Evolutionary conservation across 2,329 filamentous ascomycete species (phyloP).

Genomic region (Xylaria sp.): DNA sequence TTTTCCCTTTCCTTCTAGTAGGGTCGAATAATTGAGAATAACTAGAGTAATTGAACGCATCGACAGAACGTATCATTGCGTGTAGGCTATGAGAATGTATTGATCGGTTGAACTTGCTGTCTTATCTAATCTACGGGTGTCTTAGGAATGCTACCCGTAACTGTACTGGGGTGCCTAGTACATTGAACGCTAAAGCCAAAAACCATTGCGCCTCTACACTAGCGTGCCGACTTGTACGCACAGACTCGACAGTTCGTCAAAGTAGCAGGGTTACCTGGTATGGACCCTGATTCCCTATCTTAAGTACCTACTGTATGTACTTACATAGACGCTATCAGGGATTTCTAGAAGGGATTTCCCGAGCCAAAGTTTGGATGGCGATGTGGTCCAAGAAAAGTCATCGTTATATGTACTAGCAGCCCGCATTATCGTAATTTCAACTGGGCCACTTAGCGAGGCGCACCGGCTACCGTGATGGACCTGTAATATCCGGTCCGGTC

Average conservation of each 20-base stretch:
- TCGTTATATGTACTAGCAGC: slow-evolving; percentile 4
- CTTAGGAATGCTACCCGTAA: slow-evolving; percentile 15
- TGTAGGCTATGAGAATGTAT: neutral
- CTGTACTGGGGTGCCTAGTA: neutral
- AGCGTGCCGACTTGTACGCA: slow-evolving; percentile 5
- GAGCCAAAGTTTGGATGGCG: slow-evolving; percentile 17
- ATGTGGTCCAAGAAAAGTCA: slow-evolving; percentile 1
- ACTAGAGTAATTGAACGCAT: too few species aligned
- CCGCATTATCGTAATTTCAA: slow-evolving; percentile 26
- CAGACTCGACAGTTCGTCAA: slow-evolving; percentile 27
- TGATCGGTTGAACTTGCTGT: neutral
- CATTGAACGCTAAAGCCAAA: neutral
- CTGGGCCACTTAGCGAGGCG: slow-evolving; percentile 31
- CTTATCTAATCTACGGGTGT: slow-evolving; percentile 12
- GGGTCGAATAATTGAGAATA: too few species aligned
- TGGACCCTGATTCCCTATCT: slow-evolving; percentile 26
- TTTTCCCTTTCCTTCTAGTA: too few species aligned
- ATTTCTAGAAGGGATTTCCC: slow-evolving; percentile 28
- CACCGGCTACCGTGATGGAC: slow-evolving; percentile 21
- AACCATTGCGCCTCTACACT: neutral
- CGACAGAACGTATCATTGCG: neutral
- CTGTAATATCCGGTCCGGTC: slow-evolving; percentile 31
- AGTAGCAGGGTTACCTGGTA: slow-evolving; percentile 20
- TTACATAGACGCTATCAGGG: neutral
- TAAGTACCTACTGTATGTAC: too few species aligned